Conservation (phyloP, 164 flowering plant genomes). For the Houttuynia cordata region DNA sequence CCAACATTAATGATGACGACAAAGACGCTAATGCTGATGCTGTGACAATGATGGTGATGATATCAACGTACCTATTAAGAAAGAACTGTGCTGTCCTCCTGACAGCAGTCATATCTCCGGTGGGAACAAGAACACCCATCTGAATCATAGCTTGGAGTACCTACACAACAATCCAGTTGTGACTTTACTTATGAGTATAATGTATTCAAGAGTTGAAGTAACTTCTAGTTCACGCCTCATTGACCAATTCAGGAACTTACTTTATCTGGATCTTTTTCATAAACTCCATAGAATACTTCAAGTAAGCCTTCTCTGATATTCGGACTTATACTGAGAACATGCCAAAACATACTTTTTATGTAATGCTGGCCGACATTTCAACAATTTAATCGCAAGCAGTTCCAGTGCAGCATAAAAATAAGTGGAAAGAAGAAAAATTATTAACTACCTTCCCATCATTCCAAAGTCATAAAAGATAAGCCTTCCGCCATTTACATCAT, state of each 20-base stretch:
- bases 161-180: slow-evolving; percentile 25
- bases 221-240: background rate
- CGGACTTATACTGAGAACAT: slow-evolving; percentile 67
- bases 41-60: no score
- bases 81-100: slow-evolving; percentile 91
- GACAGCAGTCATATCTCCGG: slow-evolving; percentile 97
- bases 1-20: slow-evolving; percentile 5
- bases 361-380: background rate
- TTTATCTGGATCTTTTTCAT: slow-evolving; percentile 94
- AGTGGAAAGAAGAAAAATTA: background rate
- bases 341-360: background rate
- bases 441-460: slow-evolving; percentile 95
- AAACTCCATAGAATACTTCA: slow-evolving; percentile 84
- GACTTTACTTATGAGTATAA: background rate
- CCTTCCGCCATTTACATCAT: slow-evolving; percentile 97
- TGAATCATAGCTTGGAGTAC: slow-evolving; percentile 91
- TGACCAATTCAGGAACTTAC: slow-evolving; percentile 15
- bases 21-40: no score
- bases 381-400: background rate
- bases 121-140: slow-evolving; percentile 98
- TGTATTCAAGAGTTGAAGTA: background rate
- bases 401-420: no score
- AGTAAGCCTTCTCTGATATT: slow-evolving; percentile 90
- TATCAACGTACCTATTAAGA: slow-evolving; percentile 58
- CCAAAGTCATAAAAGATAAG: slow-evolving; percentile 96